A percentile compares a stretch with the other conserved stretches of the same genome.
Evolutionary conservation across 2,329 filamentous ascomycete genomes (phyloP).

Genomic region (Fonsecaea nubica): DNA sequence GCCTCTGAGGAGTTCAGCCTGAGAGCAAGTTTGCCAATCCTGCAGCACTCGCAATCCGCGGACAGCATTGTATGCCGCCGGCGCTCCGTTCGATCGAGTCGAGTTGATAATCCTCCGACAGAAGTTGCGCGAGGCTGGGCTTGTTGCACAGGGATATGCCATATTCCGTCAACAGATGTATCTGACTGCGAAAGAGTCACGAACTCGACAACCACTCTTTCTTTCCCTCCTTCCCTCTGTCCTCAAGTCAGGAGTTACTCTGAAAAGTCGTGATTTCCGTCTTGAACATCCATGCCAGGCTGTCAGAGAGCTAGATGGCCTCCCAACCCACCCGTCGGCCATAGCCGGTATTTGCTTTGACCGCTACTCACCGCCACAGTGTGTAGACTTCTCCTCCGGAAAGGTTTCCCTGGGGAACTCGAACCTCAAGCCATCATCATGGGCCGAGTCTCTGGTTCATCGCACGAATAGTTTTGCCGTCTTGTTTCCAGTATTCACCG

Average conservation of each 20-base stretch:
- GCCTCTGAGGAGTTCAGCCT: not conserved
- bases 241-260: not conserved
- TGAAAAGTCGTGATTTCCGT: not conserved
- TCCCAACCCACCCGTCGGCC: not conserved
- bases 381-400: not conserved
- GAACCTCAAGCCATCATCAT: not conserved
- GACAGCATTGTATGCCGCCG: not conserved
- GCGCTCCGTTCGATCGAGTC: not conserved
- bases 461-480: not conserved
- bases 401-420: not conserved
- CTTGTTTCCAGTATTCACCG: not conserved
- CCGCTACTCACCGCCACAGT: not conserved
- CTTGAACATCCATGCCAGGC: not conserved
- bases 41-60: not conserved
- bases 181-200: not conserved
- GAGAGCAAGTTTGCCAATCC: not conserved
- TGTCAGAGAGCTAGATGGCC: not conserved
- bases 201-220: too few species aligned
- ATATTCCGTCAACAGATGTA: not conserved
- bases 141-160: not conserved
- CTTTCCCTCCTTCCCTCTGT: not conserved
- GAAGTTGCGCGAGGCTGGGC: not conserved
- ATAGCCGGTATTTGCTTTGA: not conserved
- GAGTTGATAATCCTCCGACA: not conserved
- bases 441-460: not conserved